These are phyloP conservation scores for Lantana camara DNA, from an alignment of 257 asterid genomes.

Conservation along the genomic window DNA sequence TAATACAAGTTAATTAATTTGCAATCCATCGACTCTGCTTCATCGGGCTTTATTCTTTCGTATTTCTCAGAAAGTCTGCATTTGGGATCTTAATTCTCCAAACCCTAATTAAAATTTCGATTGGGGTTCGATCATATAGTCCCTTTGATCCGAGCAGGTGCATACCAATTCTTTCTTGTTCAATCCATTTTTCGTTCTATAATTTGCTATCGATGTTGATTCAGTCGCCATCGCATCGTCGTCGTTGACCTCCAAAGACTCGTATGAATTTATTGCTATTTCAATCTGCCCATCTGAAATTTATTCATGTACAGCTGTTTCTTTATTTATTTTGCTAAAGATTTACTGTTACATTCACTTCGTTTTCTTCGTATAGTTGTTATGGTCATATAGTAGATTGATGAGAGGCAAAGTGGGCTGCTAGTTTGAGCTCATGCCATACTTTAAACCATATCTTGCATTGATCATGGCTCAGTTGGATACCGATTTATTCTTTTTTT, in stretches of 20 bases:
- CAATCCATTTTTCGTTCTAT: slow-evolving; percentile 20
- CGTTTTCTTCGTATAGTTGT: not conserved
- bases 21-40: not conserved
- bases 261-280: slow-evolving; percentile 21
- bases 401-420: not conserved
- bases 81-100: slow-evolving; percentile 39
- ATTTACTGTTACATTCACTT: slow-evolving; percentile 20
- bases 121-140: slow-evolving; percentile 19
- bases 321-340: slow-evolving; percentile 6
- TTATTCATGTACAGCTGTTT: slow-evolving; percentile 1
- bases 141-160: slow-evolving; percentile 46
- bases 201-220: slow-evolving; percentile 2
- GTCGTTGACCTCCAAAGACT: slow-evolving; percentile 44
- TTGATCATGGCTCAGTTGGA: slow-evolving; percentile 19
- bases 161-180: slow-evolving; percentile 21
- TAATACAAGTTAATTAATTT: not conserved
- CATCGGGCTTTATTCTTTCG: slow-evolving; percentile 1
- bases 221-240: slow-evolving; percentile 23
- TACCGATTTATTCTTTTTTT: not conserved
- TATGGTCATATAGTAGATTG: slow-evolving; percentile 17
- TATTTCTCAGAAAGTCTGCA: slow-evolving; percentile 23
- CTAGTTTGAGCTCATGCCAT: slow-evolving; percentile 4
- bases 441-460: slow-evolving; percentile 15
- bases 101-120: slow-evolving; percentile 21
- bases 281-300: not conserved